Evolutionary conservation across 176 grass and related monocot species (phyloP), one percentile per base, ranked within the genome.

Genomic region (Microstegium vimineum): DNA sequence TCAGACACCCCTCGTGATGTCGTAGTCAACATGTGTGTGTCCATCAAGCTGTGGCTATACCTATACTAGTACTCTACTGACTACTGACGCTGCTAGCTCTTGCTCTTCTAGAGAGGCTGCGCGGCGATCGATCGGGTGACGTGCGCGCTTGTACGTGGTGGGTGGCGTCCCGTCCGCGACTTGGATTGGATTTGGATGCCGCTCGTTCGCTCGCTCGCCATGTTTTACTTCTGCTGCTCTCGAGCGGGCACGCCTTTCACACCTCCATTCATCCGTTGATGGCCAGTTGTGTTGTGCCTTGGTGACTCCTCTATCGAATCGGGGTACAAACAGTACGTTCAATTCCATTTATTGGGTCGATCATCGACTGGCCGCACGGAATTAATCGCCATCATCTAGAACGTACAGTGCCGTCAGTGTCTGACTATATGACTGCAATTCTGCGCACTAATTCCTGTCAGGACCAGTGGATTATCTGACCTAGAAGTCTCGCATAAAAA

Each of bases 331-430:
- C 60, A 22, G 37, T n/a, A 22, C 12, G 59, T 8, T 37, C 16
- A 57, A 41, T 41, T 75, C 32, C 8, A 87, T 86, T 86, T 17
- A 62, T 62, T 69, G 49, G 49, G 62, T 47, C 38, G 49, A 34
- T 28, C 2, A 45, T 36, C 4, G 31, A 14, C 61, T 31, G 57
- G 41, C 31, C 31, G 51, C 32, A 3, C 74, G 41, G 34, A 32
- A 59, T 41, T 41, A 54, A 56, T 56, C 5, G 12, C 15, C 10
- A 63, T 63, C 75, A 2, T 78, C 75, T 85, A 85, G 75, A 85
- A 51, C 42, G 62, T 35, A 69, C 47, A 0, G 43, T 37, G 32
- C 28, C 60, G 60, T 31, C 30, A 64, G 36, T 31, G 75, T 63
- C 34, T 62, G 76, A 79, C 76, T 65, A 33, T 12, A 14, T 41